Evolutionary conservation across 2,329 filamentous ascomycete genomes (phyloP).

Genomic region (Colletotrichum neosansevieriae): DNA sequence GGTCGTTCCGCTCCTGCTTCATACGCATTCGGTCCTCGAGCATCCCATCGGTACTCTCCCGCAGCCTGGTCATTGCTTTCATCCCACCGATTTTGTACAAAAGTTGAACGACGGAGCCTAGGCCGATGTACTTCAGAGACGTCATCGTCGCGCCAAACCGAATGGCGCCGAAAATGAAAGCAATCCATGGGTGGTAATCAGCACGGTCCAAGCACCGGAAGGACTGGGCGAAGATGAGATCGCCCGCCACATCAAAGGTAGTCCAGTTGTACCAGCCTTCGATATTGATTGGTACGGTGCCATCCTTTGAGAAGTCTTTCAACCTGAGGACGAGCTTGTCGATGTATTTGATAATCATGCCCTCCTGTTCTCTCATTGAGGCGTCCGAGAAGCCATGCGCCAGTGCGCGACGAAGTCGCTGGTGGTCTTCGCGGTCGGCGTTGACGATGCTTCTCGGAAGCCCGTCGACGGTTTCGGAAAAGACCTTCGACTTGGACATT

Average conservation of each 20-base stretch:
- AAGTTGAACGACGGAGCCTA: background rate
- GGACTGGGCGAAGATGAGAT: slow-evolving; percentile 47
- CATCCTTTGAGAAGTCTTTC: background rate
- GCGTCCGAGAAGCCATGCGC: slow-evolving; percentile 47
- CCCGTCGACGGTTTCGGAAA: background rate
- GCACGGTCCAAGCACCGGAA: slow-evolving; percentile 45
- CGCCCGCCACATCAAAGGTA: slow-evolving; percentile 42
- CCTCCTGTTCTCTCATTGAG: slow-evolving; percentile 48
- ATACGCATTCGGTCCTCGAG: slow-evolving; percentile 21
- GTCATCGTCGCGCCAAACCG: slow-evolving; percentile 18
- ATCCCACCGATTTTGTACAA: slow-evolving; percentile 24
- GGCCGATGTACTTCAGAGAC: slow-evolving; percentile 18
- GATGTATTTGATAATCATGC: slow-evolving; percentile 45
- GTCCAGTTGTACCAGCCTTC: slow-evolving; percentile 32
- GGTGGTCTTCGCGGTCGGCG: slow-evolving; percentile 40
- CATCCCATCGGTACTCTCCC: slow-evolving; percentile 9
- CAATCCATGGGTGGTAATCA: slow-evolving; percentile 46
- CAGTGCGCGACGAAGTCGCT: slow-evolving; percentile 44
- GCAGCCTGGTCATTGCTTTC: background rate
- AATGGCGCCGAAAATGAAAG: slow-evolving; percentile 41
- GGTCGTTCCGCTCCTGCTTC: slow-evolving; percentile 10
- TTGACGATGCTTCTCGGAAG: slow-evolving; percentile 23
- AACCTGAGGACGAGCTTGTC: slow-evolving; percentile 41
- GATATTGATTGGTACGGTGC: background rate
- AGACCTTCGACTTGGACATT: slow-evolving; percentile 16